Percentiles rank a stretch among this genome's conserved stretches.
These are phyloP conservation scores for Kokia cookei DNA, from an alignment of 441 rosid species.

Conservation along the genomic window DNA sequence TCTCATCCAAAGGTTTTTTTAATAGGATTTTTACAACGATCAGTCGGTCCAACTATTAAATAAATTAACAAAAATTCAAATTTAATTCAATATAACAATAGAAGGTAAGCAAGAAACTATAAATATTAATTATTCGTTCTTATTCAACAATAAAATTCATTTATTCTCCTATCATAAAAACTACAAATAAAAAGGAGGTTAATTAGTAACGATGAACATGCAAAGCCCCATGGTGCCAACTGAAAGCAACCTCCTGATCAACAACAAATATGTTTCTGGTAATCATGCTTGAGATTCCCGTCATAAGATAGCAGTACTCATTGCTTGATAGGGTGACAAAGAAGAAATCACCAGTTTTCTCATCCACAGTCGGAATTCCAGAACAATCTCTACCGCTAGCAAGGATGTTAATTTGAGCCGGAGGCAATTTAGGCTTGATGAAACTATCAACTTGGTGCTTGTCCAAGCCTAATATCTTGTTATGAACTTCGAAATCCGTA, in stretches of 20 bases:
- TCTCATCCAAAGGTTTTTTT: too few relatives aligned
- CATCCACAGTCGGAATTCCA: neutral
- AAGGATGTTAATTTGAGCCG: neutral
- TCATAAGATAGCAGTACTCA: neutral
- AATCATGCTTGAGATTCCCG: neutral
- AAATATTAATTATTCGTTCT: neutral
- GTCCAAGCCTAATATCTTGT: neutral
- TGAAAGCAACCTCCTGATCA: neutral
- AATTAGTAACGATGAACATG: neutral
- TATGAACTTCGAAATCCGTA: neutral
- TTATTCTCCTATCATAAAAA: neutral
- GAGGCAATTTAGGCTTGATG: neutral
- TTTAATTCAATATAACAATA: neutral
- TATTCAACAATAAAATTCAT: neutral
- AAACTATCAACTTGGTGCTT: neutral
- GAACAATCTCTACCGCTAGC: neutral
- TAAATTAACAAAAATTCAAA: too few relatives aligned
- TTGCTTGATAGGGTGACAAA: neutral
- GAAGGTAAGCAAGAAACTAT: neutral
- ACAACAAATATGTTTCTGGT: neutral
- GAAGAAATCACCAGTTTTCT: neutral
- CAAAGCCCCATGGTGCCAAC: neutral
- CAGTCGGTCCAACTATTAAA: accelerated
- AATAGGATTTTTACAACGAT: too few relatives aligned
- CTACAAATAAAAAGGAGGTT: neutral